A percentile compares a stretch with the other conserved stretches of the same genome.
These are phyloP conservation scores for Lodderomyces margitis DNA, from an alignment of 1,139 yeast species.

Conservation along the genomic window DNA sequence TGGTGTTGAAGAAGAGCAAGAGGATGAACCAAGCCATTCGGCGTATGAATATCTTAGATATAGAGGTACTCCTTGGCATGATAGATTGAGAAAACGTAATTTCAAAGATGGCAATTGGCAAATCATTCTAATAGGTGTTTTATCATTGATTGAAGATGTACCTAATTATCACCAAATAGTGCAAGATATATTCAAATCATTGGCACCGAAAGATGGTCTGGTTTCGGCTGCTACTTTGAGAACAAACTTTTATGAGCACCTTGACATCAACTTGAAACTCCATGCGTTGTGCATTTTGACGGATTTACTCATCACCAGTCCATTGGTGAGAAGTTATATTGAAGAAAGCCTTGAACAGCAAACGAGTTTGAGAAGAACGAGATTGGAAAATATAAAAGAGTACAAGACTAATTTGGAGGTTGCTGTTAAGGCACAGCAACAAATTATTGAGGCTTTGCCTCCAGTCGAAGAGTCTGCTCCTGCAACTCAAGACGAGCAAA, in stretches of 20 bases:
- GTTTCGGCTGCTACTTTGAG: conserved; percentile 52
- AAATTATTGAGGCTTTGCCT: conserved; percentile 23
- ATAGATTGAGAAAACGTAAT: conserved; percentile 66
- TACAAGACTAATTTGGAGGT: conserved; percentile 50
- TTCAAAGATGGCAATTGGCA: conserved; percentile 90
- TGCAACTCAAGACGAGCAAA: not conserved
- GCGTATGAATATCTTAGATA: conserved; percentile 60
- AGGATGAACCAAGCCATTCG: conserved; percentile 33
- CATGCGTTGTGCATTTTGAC: conserved; percentile 55
- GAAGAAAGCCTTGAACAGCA: conserved; percentile 70
- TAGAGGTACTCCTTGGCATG: conserved; percentile 72
- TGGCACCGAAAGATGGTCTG: conserved; percentile 57
- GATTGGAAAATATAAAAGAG: conserved; percentile 67
- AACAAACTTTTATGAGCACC: conserved; percentile 46
- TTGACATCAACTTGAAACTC: conserved; percentile 52
- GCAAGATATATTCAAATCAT: conserved; percentile 41
- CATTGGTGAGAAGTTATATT: conserved; percentile 58
- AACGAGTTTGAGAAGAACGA: conserved; percentile 60
- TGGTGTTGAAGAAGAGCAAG: conserved; percentile 22
- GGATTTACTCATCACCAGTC: conserved; percentile 56
- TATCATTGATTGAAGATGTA: conserved; percentile 59
- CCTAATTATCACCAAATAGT: conserved; percentile 52
- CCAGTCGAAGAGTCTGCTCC: conserved; percentile 1
- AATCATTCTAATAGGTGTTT: conserved; percentile 67
- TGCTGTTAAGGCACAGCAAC: conserved; percentile 46